These are phyloP conservation scores for Pyronema domesticum DNA, from an alignment of 495 filamentous ascomycete genomes.

Conservation along the genomic window DNA sequence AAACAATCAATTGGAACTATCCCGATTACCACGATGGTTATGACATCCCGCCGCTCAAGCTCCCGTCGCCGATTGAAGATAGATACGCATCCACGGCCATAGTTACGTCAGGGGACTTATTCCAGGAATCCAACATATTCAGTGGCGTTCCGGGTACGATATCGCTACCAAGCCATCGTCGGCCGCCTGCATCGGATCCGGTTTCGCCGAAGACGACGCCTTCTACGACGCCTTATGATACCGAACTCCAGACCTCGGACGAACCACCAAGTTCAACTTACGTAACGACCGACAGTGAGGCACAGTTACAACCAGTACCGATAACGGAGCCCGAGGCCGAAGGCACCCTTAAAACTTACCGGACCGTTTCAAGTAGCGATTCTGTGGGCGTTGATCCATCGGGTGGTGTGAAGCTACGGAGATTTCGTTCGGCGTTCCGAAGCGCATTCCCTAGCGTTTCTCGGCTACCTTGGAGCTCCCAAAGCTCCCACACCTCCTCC, in stretches of 20 bases:
- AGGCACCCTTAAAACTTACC: background rate
- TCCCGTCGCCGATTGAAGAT: background rate
- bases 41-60: background rate
- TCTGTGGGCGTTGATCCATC: background rate
- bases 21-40: conserved; percentile 1
- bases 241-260: background rate
- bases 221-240: background rate
- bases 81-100: background rate
- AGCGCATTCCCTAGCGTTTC: background rate
- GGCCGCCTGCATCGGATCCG: conserved; percentile 1
- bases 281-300: background rate
- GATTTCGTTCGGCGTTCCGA: background rate
- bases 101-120: background rate
- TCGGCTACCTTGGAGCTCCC: conserved; percentile 2
- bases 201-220: conserved; percentile 3
- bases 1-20: conserved; percentile 2
- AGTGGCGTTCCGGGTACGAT: background rate
- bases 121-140: background rate
- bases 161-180: background rate
- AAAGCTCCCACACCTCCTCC: background rate
- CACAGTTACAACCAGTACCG: background rate
- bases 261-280: background rate
- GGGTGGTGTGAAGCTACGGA: background rate
- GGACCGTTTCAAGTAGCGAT: background rate
- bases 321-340: background rate